Evolutionary conservation across 495 filamentous ascomycete genomes (phyloP), one percentile per base, ranked within the genome.

Genomic region (Penicillium psychrofluorescens): DNA sequence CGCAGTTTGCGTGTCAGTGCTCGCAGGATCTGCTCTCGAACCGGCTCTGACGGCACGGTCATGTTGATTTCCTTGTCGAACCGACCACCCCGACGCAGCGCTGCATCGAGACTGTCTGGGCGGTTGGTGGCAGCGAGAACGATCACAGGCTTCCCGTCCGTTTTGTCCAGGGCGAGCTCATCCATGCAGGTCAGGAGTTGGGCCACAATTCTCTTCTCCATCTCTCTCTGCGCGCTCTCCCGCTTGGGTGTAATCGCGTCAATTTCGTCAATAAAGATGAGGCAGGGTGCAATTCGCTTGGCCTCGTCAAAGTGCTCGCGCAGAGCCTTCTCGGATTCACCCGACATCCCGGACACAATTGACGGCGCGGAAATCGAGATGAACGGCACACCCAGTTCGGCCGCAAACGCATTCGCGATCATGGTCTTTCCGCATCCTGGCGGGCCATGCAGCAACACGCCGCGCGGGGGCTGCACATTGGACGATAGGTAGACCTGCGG

Each of bases 261-360:
- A 48, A 96, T 95, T 61, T 98, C 92, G 53, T 96, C 92, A 45
- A 98, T 85, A 61, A 98, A 96, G 7, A 98, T 77, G 4, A 98
- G 69, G 57, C 90, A 95, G 2, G 92, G 92, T 2, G 92, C 92
- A 43, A 90, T 76, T 42, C 79, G 77, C 59, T 85, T 86, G 0
- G 92, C 92, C 57, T 95, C 87, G 14, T 95, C 71, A 51, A 96
- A 96, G 43, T 90, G 74, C 44, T 96, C 90, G 29, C 91, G 76
- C 38, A 98, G 79, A 44, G 89, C 90, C 70, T 95, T 94, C 64
- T 98, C 92, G 0, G 88, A 95, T 55, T 96, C 91, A 50, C 91
- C 91, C 11, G 90, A 95, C 84, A 95, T 95, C 2, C 92, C 91
- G 12, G 87, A 88, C 1, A 97, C 83, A 12, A 96, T 76, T 0